phyloP scores from a whole-genome alignment of 192 early-diverging fungal genomes.

The Phlyctochytrium bullatum region DNA sequence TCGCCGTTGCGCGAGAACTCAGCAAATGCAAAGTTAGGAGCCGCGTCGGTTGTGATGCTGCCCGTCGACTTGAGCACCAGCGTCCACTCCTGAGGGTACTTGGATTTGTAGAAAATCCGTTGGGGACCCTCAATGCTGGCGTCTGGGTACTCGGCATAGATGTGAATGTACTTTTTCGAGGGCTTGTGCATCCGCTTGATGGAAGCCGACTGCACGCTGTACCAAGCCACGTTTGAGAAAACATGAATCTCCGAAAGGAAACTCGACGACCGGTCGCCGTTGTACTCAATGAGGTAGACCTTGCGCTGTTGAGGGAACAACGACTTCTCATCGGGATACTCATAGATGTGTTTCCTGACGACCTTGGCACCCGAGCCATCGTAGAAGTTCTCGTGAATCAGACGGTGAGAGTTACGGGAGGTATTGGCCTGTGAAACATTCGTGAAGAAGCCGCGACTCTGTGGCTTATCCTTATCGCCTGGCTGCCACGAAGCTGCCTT shows the following conservation, averaged over 20 bases:
- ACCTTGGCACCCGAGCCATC: conserved; percentile 18
- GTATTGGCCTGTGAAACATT: neutral
- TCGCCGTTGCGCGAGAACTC: conserved; percentile 16
- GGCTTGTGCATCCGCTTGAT: conserved; percentile 9
- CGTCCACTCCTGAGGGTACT: conserved; percentile 22
- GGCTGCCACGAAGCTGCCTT: conserved; percentile 43
- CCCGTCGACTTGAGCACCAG: conserved; percentile 22
- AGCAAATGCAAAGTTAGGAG: conserved; percentile 23
- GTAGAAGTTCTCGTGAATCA: conserved; percentile 28
- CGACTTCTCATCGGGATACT: conserved; percentile 13
- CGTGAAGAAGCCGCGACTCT: conserved; percentile 25
- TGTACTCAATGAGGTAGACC: conserved; percentile 11
- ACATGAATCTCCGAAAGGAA: conserved; percentile 18
- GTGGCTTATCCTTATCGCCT: conserved; percentile 24
- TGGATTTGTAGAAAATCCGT: conserved; percentile 5
- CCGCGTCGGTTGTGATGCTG: conserved; percentile 9
- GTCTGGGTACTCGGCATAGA: conserved; percentile 2
- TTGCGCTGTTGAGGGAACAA: conserved; percentile 26
- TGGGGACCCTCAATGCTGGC: conserved; percentile 9
- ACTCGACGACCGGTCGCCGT: neutral
- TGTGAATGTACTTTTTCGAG: conserved; percentile 15
- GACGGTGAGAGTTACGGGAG: neutral
- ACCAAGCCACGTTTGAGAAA: conserved; percentile 14
- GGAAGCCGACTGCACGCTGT: neutral
- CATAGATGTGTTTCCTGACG: conserved; percentile 30